phyloP scores from a whole-genome alignment of 495 filamentous ascomycete species.

The Lepraria neglecta region DNA sequence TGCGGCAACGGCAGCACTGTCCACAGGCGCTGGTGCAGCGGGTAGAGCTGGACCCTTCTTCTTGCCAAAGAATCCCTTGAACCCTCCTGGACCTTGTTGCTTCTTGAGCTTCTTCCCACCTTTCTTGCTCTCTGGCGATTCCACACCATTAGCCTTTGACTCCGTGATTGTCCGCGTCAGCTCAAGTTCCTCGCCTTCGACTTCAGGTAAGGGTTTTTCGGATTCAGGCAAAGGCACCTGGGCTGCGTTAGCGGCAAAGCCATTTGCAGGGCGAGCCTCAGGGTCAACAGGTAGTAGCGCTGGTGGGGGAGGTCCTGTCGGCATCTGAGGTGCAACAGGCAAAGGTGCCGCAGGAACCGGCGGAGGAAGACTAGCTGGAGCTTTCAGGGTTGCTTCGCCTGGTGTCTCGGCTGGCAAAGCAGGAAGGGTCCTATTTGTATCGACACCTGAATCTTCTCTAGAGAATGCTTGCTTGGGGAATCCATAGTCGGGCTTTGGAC shows the following conservation, averaged over 20 bases:
- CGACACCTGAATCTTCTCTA: conserved; percentile 14
- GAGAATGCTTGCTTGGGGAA: conserved; percentile 23
- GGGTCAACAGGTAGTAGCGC: conserved; percentile 36
- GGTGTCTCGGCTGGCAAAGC: conserved; percentile 27
- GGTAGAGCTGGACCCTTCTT: conserved; percentile 34
- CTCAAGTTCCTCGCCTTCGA: conserved; percentile 28
- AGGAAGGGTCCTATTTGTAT: conserved; percentile 26
- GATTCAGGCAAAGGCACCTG: conserved; percentile 30
- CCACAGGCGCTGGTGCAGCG: conserved; percentile 17
- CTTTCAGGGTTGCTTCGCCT: conserved; percentile 19
- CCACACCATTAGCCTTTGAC: conserved; percentile 7
- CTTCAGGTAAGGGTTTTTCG: conserved; percentile 9
- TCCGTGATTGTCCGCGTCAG: conserved; percentile 26
- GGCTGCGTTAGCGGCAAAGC: conserved; percentile 32
- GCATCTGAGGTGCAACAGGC: conserved; percentile 21
- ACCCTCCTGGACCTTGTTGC: conserved; percentile 40
- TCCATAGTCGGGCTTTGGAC: conserved; percentile 26
- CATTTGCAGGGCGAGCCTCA: conserved; percentile 26
- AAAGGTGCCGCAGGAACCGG: conserved; percentile 15
- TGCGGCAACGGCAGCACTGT: conserved; percentile 39
- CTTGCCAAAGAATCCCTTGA: conserved; percentile 48
- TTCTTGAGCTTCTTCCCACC: conserved; percentile 41
- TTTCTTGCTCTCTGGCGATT: conserved; percentile 25
- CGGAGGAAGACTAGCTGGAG: conserved; percentile 23
- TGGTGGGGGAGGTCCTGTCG: conserved; percentile 11